Evolutionary conservation across 2,329 filamentous ascomycete genomes (phyloP), one percentile per base, ranked within the genome.

Genomic region (Botrytis hyacinthi): DNA sequence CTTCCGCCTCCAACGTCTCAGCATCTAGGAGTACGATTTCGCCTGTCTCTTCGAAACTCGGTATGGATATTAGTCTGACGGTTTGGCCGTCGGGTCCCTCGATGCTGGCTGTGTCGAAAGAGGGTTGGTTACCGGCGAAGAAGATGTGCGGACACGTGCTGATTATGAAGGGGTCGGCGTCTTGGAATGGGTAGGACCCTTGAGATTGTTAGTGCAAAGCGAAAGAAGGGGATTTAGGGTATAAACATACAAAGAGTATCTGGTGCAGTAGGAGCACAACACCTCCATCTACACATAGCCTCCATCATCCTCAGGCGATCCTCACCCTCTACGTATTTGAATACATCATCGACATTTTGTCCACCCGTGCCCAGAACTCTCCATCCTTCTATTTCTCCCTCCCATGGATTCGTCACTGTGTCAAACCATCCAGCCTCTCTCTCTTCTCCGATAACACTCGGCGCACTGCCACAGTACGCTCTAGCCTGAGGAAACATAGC

Each of bases 161-260:
- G 79, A 99, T 87, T 61, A 98, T 92, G 80, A 98, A 97, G 0
- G 93, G 94, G 80, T 99, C 97, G 68, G 94, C 89, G 29, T 96
- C 93, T 82, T 98, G 95, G 83, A 97, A 99, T 0, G 96, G 96
- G 80, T 98, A 99, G 80, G 93, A 95, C 93, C 93, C 93, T 95
- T 74, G 26, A 57, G 68, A 40, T 32, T 44, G 42, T 77, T 67
- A 76, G 74, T 42, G 65, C 10, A 2, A 32, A 42, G n/a, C 1
- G 51, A 22, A 40, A 12, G 32, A 57, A 54, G 42, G 22, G 60
- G 26, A 60, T 35, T 20, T n/a, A 54, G 66, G 62, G 54, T 40
- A 37, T 40, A 40, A 40, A 85, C 92, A 86, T 86, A 95, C 94
- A 97, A 61, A 99, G 81, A 0, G 97, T 99, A 82, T 99, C 97